Base-by-base conservation (phyloP, 495 filamentous ascomycete genomes). In the Extremus antarcticus region DNA sequence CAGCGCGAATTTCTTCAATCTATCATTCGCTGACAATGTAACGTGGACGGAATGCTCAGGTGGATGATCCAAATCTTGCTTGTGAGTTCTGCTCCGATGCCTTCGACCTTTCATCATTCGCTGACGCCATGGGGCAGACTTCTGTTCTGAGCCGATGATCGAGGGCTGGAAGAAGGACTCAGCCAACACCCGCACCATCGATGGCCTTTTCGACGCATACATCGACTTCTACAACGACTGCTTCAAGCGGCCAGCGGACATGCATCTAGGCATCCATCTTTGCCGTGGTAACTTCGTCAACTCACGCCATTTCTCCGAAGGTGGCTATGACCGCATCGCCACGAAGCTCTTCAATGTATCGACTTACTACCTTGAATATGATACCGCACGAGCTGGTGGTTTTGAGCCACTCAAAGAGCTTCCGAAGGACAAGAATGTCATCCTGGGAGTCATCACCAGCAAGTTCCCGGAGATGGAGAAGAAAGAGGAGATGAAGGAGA, bases 331-430 rank as follows among this genome's bases (percentile, higher is more conserved):
- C 66, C 75, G 76, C 48, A 83, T 85, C 24, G 82, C 82, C 4
- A 76, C 78, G 70, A 78, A 78, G 61, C 67, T 85, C 29, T 84
- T 85, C 70, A 74, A 84, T 57, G 81, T 84, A 22, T 75, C 81
- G 56, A 83, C 79, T 1, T 85, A 81, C 70, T 84, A 84, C 65
- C 76, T 85, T 56, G 82, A 85, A 69, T 85, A 79, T 61, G 82
- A 85, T 65, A 83, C 82, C 25, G 75, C 76, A 48, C 78, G 82
- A 7, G 81, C 80, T 1, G 82, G 82, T 38, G 78, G 79, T 35
- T 85, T 84, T 66, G 76, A 80, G 61, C 82, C 82, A n/a, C 71
- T 84, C 47, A 72, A 74, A 45, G 72, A 74, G 59, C 71, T 85
- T 43, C 82, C 82, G 40, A 74, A 75, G 67, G 68, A 78, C 71